These are phyloP conservation scores for Gonium pectorale DNA, from an alignment of 139 green algal species.

Conservation along the genomic window DNA sequence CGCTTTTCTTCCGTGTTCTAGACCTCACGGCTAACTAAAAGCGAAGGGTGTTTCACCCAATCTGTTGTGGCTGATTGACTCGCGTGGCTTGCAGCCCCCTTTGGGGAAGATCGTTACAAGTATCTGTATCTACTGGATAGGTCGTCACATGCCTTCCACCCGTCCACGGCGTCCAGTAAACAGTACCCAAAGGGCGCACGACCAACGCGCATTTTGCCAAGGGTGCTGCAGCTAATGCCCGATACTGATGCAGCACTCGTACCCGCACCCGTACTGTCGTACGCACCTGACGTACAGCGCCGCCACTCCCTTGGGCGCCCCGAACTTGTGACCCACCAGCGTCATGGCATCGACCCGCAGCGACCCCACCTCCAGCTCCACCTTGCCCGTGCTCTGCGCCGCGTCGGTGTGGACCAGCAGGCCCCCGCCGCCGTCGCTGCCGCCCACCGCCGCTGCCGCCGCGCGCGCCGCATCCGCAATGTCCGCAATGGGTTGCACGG, in stretches of 20 bases:
- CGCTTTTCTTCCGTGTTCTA: no score
- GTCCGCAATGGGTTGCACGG: constrained; percentile 64
- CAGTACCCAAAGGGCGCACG: no score
- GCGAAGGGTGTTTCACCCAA: no score
- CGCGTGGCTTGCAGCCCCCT: no score
- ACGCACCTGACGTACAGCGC: constrained; percentile 77
- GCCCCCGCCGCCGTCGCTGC: neutral
- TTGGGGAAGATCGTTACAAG: no score
- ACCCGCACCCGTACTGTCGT: neutral
- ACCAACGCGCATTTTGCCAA: no score
- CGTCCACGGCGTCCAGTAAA: no score
- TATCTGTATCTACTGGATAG: no score
- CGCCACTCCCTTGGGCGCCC: constrained; percentile 87
- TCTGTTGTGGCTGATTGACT: no score
- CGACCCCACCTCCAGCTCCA: constrained; percentile 72
- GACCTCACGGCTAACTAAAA: no score
- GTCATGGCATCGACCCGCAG: constrained; percentile 85
- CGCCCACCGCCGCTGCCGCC: neutral
- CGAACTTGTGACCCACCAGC: constrained; percentile 87
- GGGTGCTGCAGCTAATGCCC: no score
- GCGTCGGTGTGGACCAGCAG: constrained; percentile 81
- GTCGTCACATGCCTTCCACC: no score
- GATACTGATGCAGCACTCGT: neutral
- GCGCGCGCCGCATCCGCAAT: constrained; percentile 45
- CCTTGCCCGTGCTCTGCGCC: constrained; percentile 85